These are phyloP conservation scores for Jamesozyma hellenica DNA, from an alignment of 805 yeast genomes.

Conservation along the genomic window DNA sequence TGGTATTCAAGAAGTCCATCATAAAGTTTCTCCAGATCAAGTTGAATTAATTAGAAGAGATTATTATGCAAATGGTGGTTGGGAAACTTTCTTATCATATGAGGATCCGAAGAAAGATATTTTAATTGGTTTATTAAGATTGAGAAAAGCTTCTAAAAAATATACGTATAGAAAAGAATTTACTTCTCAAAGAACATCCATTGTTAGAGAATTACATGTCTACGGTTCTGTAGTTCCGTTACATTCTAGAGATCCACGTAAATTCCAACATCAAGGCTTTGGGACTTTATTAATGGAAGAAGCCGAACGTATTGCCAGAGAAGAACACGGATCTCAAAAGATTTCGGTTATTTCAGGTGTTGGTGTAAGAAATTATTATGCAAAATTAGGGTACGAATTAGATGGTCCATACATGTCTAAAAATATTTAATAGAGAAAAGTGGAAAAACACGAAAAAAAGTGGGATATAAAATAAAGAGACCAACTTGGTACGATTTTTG, in stretches of 20 bases:
- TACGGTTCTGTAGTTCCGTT: conserved; percentile 96
- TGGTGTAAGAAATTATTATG: conserved; percentile 93
- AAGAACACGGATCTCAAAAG: conserved; percentile 87
- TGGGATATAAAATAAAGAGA: too few relatives aligned
- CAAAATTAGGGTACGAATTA: conserved; percentile 77
- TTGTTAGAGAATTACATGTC: conserved; percentile 94
- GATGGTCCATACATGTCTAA: conserved; percentile 99
- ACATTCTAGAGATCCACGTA: conserved; percentile 92
- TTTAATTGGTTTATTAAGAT: conserved; percentile 77
- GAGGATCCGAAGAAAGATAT: conserved; percentile 97
- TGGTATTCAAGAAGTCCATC: conserved; percentile 97
- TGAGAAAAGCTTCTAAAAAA: conserved; percentile 80
- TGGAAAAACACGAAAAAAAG: too few relatives aligned
- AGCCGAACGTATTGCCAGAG: conserved; percentile 90
- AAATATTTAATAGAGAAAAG: conserved; percentile 11
- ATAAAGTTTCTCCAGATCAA: conserved; percentile 92
- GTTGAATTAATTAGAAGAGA: conserved; percentile 92
- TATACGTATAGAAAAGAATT: conserved; percentile 88
- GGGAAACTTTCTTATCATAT: conserved; percentile 94
- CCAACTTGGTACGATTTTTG: too few relatives aligned
- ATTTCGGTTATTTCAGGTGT: conserved; percentile 94
- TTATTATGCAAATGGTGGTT: conserved; percentile 94
- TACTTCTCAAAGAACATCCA: conserved; percentile 71
- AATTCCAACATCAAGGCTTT: conserved; percentile 98
- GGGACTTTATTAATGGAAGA: conserved; percentile 97